Evolutionary conservation across 2,329 filamentous ascomycete species (phyloP).

Genomic region (Coniochaeta prunicola): DNA sequence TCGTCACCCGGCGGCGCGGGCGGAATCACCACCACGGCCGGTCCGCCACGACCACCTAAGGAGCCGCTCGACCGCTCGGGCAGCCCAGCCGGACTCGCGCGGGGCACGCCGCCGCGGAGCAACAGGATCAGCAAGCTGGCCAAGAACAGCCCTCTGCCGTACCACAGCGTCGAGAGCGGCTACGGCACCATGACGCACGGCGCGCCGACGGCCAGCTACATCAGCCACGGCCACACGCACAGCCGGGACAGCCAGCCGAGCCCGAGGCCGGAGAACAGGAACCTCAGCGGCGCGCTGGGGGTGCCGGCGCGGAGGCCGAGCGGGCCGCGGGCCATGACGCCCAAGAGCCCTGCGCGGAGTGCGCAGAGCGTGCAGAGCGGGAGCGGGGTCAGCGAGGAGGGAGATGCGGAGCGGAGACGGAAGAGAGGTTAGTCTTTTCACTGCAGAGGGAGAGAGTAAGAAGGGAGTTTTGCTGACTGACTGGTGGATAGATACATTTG

Average conservation of each 20-base stretch:
- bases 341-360: slow-evolving; percentile 41
- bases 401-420: slow-evolving; percentile 39
- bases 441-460: background rate
- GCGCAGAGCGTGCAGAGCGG: slow-evolving; percentile 55
- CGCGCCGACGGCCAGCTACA: slow-evolving; percentile 37
- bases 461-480: background rate
- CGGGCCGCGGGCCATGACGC: slow-evolving; percentile 55
- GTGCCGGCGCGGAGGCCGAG: slow-evolving; percentile 47
- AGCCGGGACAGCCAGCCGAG: slow-evolving; percentile 26
- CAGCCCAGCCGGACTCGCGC: slow-evolving; percentile 15
- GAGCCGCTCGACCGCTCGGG: slow-evolving; percentile 43
- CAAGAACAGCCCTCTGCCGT: slow-evolving; percentile 49
- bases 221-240: slow-evolving; percentile 15
- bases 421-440: slow-evolving; percentile 43
- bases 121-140: slow-evolving; percentile 42
- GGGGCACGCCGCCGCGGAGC: slow-evolving; percentile 33
- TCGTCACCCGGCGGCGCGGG: slow-evolving; percentile 32
- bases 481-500: slow-evolving; percentile 40
- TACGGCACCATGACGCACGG: slow-evolving; percentile 36
- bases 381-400: slow-evolving; percentile 36
- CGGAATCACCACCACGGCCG: slow-evolving; percentile 17
- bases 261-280: slow-evolving; percentile 49
- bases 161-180: slow-evolving; percentile 47
- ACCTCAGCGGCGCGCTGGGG: slow-evolving; percentile 45
- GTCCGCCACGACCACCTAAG: slow-evolving; percentile 55